Base-by-base conservation (phyloP, 805 yeast genomes). In the Metahyphopichia silvanorum region DNA sequence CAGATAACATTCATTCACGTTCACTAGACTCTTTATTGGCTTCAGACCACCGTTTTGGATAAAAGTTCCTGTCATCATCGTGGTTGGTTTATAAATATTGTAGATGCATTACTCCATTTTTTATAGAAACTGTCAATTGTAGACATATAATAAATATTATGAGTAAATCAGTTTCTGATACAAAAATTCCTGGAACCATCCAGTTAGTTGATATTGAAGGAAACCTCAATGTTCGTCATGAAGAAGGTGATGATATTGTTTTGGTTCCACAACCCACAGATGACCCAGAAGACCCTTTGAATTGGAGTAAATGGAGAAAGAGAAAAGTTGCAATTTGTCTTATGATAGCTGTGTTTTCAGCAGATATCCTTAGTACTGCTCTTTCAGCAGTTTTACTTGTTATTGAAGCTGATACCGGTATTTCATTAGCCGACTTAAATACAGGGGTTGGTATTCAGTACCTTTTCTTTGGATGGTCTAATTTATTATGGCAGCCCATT, bases 371-470 rank as follows among this genome's bases (percentile, higher is more conserved):
- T 31, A 61, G 74, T 0, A 71, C 76, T 3, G 77, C 76, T 2
- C 53, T 69, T 12, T 55, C 74, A 16, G 50, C 33, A 8, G 17
- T 28, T 12, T 25, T 35, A 15, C 19, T 23, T 9, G 23, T 28
- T 8, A 72, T 71, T 46, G 68, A 66, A 43, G 72, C 76, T 12
- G 68, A 71, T 12, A 65, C 75, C 1, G 66, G 65, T 3, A 61
- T 72, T 30, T 57, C 69, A 9, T 71, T 71, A 42, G 64, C 53
- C 30, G 60, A 70, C 18, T 62, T 71, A 60, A 72, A 71, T 46
- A 57, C 70, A 12, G 71, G 76, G 2, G 74, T 76, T 1, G 77
- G 77, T 6, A 59, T 71, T 3, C 47, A 72, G 27, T 72, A 72
- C 37, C 42, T 67, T 17, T 60, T 68, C 18, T 64, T 71, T 27